Percentiles rank a stretch among this genome's conserved stretches.
phyloP scores from a whole-genome alignment of 2,329 filamentous ascomycete genomes.

The Didymella lethalis region DNA sequence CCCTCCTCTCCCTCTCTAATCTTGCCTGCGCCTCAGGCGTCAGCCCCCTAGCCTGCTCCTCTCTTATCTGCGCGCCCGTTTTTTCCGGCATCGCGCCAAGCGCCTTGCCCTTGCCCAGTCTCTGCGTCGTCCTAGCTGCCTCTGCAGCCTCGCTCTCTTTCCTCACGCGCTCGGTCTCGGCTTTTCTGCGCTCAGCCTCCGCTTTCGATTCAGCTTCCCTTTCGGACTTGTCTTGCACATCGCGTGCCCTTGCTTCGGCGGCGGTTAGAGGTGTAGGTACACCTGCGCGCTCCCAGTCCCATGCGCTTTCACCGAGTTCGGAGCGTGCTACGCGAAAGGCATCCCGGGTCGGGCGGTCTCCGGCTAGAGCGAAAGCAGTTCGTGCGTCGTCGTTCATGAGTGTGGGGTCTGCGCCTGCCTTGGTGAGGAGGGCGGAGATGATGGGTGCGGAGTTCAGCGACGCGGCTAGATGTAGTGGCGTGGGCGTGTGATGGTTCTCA shows the following conservation, averaged over 20 bases:
- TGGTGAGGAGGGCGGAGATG: slow-evolving; percentile 77
- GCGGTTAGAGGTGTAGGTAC: slow-evolving; percentile 76
- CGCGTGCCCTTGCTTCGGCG: slow-evolving; percentile 73
- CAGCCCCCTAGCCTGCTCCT: slow-evolving; percentile 84
- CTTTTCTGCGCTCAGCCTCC: slow-evolving; percentile 69
- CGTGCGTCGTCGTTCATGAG: slow-evolving; percentile 71
- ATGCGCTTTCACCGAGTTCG: slow-evolving; percentile 78
- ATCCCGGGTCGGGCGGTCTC: slow-evolving; percentile 85
- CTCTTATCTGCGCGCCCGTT: slow-evolving; percentile 79
- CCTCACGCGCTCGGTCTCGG: slow-evolving; percentile 76
- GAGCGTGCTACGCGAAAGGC: slow-evolving; percentile 88
- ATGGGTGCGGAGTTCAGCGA: slow-evolving; percentile 80
- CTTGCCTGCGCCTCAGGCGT: slow-evolving; percentile 86
- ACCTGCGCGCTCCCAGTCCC: slow-evolving; percentile 79
- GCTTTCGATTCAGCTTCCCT: slow-evolving; percentile 70
- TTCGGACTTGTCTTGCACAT: slow-evolving; percentile 74
- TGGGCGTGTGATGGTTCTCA: slow-evolving; percentile 76
- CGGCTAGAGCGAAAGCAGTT: slow-evolving; percentile 84
- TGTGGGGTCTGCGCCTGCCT: slow-evolving; percentile 77
- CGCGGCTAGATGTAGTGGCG: slow-evolving; percentile 84
- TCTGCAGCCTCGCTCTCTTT: slow-evolving; percentile 61
- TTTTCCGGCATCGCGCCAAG: slow-evolving; percentile 68
- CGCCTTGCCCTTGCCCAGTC: slow-evolving; percentile 58
- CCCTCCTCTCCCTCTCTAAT: slow-evolving; percentile 86
- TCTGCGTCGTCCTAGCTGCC: slow-evolving; percentile 60